Evolutionary conservation across 1,284 basidiomycete genomes (phyloP).

Genomic region (Boletellus deceptivus): DNA sequence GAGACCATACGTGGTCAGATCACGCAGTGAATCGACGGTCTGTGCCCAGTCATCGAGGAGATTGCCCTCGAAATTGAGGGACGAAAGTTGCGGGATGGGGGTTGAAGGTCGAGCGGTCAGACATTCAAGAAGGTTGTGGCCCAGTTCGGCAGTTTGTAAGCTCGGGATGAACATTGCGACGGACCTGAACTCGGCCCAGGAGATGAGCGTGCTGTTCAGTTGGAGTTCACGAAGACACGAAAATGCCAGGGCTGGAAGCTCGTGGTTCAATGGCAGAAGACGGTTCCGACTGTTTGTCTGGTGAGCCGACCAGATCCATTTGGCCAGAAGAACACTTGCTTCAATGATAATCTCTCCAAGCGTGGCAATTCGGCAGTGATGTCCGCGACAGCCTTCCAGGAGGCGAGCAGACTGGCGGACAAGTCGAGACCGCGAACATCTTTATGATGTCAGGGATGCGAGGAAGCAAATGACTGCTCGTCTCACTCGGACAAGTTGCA

Average conservation of each 20-base stretch:
- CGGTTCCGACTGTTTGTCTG: constrained; percentile 56
- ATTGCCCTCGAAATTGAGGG: constrained; percentile 80
- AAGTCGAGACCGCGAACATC: constrained; percentile 81
- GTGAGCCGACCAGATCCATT: constrained; percentile 10
- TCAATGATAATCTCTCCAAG: constrained; percentile 71
- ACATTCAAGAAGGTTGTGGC: constrained; percentile 63
- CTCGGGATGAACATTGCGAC: constrained; percentile 57
- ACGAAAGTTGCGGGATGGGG: constrained; percentile 40
- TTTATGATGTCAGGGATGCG: constrained; percentile 35
- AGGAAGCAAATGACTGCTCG: constrained; percentile 2
- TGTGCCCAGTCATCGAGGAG: constrained; percentile 58
- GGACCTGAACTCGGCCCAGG: constrained; percentile 66
- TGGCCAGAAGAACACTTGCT: constrained; percentile 49
- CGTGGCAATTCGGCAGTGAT: constrained; percentile 64
- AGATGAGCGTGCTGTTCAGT: constrained; percentile 70
- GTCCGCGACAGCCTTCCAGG: constrained; percentile 67
- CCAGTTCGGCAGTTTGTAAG: constrained; percentile 70
- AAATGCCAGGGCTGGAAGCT: constrained; percentile 47
- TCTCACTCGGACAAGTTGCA: constrained; percentile 69
- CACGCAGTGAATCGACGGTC: constrained; percentile 45
- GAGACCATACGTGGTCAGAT: constrained; percentile 49
- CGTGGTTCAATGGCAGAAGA: constrained; percentile 38
- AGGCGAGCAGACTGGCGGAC: constrained; percentile 72
- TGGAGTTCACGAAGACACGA: constrained; percentile 61
- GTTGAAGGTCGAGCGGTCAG: constrained; percentile 30